These are phyloP conservation scores for Fusarium pseudonygamai DNA, from an alignment of 2,329 filamentous ascomycete genomes.

Conservation along the genomic window DNA sequence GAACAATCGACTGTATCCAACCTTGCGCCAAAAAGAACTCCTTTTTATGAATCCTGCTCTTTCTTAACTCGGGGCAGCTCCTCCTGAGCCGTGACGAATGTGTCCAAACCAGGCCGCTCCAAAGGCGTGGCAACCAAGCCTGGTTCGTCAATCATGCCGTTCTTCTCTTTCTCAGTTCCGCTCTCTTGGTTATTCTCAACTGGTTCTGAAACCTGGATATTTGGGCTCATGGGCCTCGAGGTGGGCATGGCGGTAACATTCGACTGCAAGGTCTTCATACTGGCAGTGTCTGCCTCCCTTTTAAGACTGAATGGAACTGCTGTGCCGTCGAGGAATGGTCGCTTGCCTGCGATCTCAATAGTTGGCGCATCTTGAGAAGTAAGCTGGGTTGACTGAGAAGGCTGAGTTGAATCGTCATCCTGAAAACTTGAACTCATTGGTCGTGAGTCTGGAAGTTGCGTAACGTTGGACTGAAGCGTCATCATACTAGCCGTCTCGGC, in stretches of 20 bases:
- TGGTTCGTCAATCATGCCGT: background rate
- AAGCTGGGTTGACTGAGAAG: conserved; percentile 25
- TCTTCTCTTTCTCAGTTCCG: background rate
- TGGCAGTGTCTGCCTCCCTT: conserved; percentile 72
- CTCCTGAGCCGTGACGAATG: conserved; percentile 64
- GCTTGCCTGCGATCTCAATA: conserved; percentile 65
- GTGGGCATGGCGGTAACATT: conserved; percentile 43
- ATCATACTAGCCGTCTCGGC: conserved; percentile 76
- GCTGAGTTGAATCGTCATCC: conserved; percentile 24
- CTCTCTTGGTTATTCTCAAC: background rate
- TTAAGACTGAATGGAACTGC: conserved; percentile 78
- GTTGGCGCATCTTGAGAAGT: conserved; percentile 47
- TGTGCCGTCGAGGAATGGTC: conserved; percentile 73
- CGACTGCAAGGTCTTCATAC: conserved; percentile 73
- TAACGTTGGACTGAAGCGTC: conserved; percentile 63
- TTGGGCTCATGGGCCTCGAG: conserved; percentile 49
- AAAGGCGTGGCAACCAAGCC: background rate
- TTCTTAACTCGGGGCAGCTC: conserved; percentile 48
- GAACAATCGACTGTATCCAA: conserved; percentile 29
- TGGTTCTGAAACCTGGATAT: background rate
- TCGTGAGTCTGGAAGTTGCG: conserved; percentile 43
- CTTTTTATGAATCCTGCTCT: conserved; percentile 6
- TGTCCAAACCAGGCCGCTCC: conserved; percentile 58
- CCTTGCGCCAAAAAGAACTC: conserved; percentile 18
- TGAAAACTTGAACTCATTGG: conserved; percentile 45